phyloP scores from a whole-genome alignment of 768 basidiomycete species.

The Termitomyces sp. region DNA sequence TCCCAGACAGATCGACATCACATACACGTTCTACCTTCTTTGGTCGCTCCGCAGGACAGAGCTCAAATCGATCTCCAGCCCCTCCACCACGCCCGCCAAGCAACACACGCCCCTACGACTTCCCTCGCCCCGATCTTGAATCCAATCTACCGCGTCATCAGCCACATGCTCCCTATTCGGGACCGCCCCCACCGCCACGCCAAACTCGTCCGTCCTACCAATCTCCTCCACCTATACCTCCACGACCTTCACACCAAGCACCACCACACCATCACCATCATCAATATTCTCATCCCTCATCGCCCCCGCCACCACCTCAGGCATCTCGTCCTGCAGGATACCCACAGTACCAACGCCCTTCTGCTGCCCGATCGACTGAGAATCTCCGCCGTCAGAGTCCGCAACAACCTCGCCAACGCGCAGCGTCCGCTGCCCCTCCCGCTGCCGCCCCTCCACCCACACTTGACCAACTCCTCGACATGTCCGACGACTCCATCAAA shows the following conservation, averaged over 20 bases:
- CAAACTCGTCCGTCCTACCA: slow-evolving; percentile 21
- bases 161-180: slow-evolving; percentile 20
- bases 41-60: slow-evolving; percentile 36
- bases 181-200: slow-evolving; percentile 21
- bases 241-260: slow-evolving; percentile 21
- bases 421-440: slow-evolving; percentile 35
- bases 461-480: slow-evolving; percentile 64
- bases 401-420: slow-evolving; percentile 35
- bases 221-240: slow-evolving; percentile 20
- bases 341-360: slow-evolving; percentile 22
- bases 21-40: slow-evolving; percentile 44
- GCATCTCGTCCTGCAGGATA: slow-evolving; percentile 19
- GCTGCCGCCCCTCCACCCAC: slow-evolving; percentile 47
- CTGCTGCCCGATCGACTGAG: slow-evolving; percentile 21
- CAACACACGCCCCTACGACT: slow-evolving; percentile 29
- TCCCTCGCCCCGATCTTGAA: slow-evolving; percentile 64
- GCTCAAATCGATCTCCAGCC: slow-evolving; percentile 21
- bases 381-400: slow-evolving; percentile 16
- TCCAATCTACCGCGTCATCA: slow-evolving; percentile 36
- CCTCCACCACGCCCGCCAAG: slow-evolving; percentile 30
- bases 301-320: slow-evolving; percentile 11
- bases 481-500: slow-evolving; percentile 54
- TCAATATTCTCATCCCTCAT: slow-evolving; percentile 19
- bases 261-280: slow-evolving; percentile 13
- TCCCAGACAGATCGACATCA: slow-evolving; percentile 42